These are phyloP conservation scores for Globisporangium heterothallicum DNA, from an alignment of 352 stramenopile species.

Conservation along the genomic window DNA sequence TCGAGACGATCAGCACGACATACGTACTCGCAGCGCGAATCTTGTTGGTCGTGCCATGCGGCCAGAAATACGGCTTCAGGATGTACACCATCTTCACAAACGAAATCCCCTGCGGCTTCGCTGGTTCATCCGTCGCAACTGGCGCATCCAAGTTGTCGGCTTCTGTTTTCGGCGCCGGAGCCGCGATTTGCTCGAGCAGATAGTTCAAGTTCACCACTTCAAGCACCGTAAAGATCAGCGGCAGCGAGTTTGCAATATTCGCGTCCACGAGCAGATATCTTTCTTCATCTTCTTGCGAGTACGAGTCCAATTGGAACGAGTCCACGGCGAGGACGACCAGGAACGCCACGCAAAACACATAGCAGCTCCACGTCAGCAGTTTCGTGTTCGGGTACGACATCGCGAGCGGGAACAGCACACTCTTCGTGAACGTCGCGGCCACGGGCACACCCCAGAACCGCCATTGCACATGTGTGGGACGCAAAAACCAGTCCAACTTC, in stretches of 20 bases:
- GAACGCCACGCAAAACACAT: conserved; percentile 51
- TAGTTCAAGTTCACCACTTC: conserved; percentile 77
- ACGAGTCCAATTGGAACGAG: conserved; percentile 66
- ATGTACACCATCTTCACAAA: conserved; percentile 85
- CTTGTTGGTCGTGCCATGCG: conserved; percentile 62
- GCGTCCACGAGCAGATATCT: conserved; percentile 46
- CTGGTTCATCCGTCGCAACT: conserved; percentile 12
- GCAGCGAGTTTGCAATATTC: conserved; percentile 80
- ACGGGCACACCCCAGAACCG: conserved; percentile 75
- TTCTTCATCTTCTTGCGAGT: conserved; percentile 50
- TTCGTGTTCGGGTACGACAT: conserved; percentile 39
- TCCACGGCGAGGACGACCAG: conserved; percentile 60
- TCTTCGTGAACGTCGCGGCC: conserved; percentile 55
- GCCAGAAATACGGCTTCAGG: conserved; percentile 86
- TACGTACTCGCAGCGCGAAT: conserved; percentile 89
- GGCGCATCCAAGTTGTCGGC: conserved; percentile 23
- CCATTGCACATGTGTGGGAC: conserved; percentile 38
- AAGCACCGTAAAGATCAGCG: conserved; percentile 81
- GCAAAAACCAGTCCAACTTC: conserved; percentile 38
- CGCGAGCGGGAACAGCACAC: conserved; percentile 47
- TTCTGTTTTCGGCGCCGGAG: conserved; percentile 17
- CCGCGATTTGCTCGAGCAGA: conserved; percentile 46
- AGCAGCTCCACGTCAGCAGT: conserved; percentile 35
- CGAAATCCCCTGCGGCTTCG: conserved; percentile 53
- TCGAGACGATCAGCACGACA: conserved; percentile 89